Conservation (phyloP, 1,284 basidiomycete genomes). For the Pisolithus thermaeus region DNA sequence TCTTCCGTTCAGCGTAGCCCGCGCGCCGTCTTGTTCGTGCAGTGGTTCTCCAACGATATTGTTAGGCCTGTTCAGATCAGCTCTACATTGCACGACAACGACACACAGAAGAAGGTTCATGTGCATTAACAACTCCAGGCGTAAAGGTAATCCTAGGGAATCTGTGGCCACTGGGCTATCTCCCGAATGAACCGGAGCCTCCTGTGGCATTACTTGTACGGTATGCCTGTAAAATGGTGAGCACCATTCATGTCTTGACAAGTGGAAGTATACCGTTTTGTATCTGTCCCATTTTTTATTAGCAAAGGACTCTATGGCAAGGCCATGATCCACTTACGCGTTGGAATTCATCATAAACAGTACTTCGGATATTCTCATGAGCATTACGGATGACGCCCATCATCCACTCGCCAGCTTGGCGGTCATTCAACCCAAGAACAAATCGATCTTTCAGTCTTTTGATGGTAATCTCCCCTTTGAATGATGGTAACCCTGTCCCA, state of each 20-base stretch:
- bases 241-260: not conserved
- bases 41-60: too few relatives aligned
- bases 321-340: slow-evolving; percentile 43
- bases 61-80: too few relatives aligned
- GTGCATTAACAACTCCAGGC: too few relatives aligned
- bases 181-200: too few relatives aligned
- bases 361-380: slow-evolving; percentile 89
- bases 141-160: too few relatives aligned
- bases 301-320: slow-evolving; percentile 6
- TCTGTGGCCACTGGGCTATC: too few relatives aligned
- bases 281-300: slow-evolving; percentile 30
- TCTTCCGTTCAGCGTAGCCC: too few relatives aligned
- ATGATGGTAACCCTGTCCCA: slow-evolving; percentile 89
- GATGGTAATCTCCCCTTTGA: slow-evolving; percentile 94
- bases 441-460: slow-evolving; percentile 85
- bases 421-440: slow-evolving; percentile 76
- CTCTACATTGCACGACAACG: too few relatives aligned
- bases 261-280: slow-evolving; percentile 42
- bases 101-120: too few relatives aligned
- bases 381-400: slow-evolving; percentile 86
- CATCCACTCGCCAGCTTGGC: slow-evolving; percentile 93
- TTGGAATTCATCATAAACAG: slow-evolving; percentile 91
- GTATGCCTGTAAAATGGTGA: slow-evolving; percentile 36
- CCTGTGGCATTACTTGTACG: slow-evolving; percentile 39
- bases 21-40: too few relatives aligned